These are phyloP conservation scores for Ogataea glucozyma DNA, from an alignment of 805 yeast species.

Conservation along the genomic window DNA sequence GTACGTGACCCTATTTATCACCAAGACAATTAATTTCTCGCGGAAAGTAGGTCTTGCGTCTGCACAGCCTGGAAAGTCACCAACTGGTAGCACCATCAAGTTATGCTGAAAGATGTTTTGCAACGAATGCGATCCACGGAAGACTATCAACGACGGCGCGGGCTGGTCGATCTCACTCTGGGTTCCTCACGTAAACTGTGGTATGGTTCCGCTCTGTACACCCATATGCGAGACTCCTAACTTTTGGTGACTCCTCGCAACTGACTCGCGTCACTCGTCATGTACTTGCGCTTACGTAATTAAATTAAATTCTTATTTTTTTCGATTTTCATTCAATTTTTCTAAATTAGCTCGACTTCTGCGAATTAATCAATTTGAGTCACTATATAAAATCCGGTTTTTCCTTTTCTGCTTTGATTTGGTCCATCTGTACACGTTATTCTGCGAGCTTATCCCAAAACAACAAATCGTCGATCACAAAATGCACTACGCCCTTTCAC, in stretches of 20 bases:
- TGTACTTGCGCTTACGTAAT: slow-evolving; percentile 2
- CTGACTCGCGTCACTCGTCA: not conserved
- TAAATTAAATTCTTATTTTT: not conserved
- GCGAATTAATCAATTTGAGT: slow-evolving; percentile 1
- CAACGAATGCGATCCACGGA: no score
- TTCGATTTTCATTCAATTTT: not conserved
- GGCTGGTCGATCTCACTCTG: no score
- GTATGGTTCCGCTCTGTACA: not conserved
- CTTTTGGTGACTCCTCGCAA: not conserved
- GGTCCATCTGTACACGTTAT: not conserved
- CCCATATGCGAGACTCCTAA: not conserved
- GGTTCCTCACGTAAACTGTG: no score
- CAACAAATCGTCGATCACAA: not conserved
- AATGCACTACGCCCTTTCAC: slow-evolving; percentile 61
- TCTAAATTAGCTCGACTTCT: slow-evolving; percentile 6
- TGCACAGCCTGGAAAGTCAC: no score
- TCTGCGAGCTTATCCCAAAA: not conserved
- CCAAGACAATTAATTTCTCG: no score
- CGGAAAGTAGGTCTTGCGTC: no score
- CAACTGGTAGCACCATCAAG: no score
- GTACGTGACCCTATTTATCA: no score
- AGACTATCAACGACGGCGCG: no score
- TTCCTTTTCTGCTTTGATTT: not conserved
- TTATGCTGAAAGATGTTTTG: no score
- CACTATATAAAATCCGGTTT: not conserved